Percentiles rank a stretch among this genome's conserved stretches.
Evolutionary conservation across 2,329 filamentous ascomycete genomes (phyloP).

Genomic region (Amphichorda felina): DNA sequence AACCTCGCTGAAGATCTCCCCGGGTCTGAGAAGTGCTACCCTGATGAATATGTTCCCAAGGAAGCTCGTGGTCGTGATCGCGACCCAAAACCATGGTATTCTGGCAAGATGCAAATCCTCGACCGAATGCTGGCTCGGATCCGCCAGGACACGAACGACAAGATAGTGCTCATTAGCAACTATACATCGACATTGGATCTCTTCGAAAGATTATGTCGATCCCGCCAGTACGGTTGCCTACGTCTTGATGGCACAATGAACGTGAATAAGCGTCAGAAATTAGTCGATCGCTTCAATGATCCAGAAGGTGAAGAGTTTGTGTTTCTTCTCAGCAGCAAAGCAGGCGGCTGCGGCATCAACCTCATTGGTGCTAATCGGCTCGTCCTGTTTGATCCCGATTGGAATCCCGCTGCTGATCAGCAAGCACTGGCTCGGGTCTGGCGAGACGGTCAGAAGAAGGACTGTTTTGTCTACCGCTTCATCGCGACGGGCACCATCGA

Average conservation of each 20-base stretch:
- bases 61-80: constrained; percentile 80
- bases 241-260: constrained; percentile 96
- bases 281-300: constrained; percentile 96
- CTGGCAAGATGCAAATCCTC: constrained; percentile 96
- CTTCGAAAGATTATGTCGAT: constrained; percentile 82
- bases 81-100: constrained; percentile 91
- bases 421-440: constrained; percentile 95
- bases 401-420: constrained; percentile 96
- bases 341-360: constrained; percentile 92
- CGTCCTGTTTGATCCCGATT: constrained; percentile 92
- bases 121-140: constrained; percentile 96
- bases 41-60: constrained; percentile 79
- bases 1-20: constrained; percentile 75
- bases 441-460: constrained; percentile 98
- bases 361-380: constrained; percentile 90
- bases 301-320: constrained; percentile 83
- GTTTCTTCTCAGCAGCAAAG: constrained; percentile 93
- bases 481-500: constrained; percentile 97
- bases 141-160: constrained; percentile 92
- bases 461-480: constrained; percentile 99
- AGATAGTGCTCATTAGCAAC: constrained; percentile 97
- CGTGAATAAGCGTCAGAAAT: constrained; percentile 90
- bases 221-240: constrained; percentile 71
- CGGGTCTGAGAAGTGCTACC: constrained; percentile 70
- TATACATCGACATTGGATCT: constrained; percentile 95